phyloP scores from a whole-genome alignment of 2,329 filamentous ascomycete genomes.

The Emergomyces pasteurianus region DNA sequence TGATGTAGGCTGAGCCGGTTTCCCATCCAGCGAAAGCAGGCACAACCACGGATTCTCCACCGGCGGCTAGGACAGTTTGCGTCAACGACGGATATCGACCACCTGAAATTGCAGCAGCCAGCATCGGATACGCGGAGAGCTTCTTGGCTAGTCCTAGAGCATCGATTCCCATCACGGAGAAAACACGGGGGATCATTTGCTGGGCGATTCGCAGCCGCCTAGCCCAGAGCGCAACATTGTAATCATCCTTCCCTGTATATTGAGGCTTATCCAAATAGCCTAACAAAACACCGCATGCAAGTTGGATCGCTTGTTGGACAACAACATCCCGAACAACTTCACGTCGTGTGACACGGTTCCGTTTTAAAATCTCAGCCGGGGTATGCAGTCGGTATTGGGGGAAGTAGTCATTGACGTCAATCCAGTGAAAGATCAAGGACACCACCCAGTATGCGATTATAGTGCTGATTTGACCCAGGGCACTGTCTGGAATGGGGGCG shows the following conservation, averaged over 20 bases:
- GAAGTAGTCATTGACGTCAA: constrained; percentile 77
- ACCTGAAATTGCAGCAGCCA: constrained; percentile 66
- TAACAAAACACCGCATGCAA: constrained; percentile 55
- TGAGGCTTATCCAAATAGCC: constrained; percentile 62
- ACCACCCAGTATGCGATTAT: constrained; percentile 79
- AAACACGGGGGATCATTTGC: constrained; percentile 58
- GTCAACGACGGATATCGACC: constrained; percentile 66
- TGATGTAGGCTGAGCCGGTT: constrained; percentile 55
- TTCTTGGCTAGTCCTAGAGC: constrained; percentile 63
- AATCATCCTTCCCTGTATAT: constrained; percentile 63
- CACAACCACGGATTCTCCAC: constrained; percentile 39
- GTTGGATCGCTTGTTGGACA: constrained; percentile 84
- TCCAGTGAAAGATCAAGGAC: constrained; percentile 74
- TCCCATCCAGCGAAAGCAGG: constrained; percentile 81
- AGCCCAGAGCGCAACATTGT: constrained; percentile 85
- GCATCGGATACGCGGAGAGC: constrained; percentile 56
- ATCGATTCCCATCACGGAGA: constrained; percentile 65
- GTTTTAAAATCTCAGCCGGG: constrained; percentile 74
- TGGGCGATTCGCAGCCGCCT: constrained; percentile 68
- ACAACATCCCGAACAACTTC: constrained; percentile 86
- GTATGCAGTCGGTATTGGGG: constrained; percentile 90
- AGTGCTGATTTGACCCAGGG: constrained; percentile 62
- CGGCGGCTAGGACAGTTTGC: constrained; percentile 42
- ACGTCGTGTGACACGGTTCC: constrained; percentile 74
- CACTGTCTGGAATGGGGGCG: constrained; percentile 67